Conservation (phyloP, 495 filamentous ascomycete species). For the Amniculicola lignicola region DNA sequence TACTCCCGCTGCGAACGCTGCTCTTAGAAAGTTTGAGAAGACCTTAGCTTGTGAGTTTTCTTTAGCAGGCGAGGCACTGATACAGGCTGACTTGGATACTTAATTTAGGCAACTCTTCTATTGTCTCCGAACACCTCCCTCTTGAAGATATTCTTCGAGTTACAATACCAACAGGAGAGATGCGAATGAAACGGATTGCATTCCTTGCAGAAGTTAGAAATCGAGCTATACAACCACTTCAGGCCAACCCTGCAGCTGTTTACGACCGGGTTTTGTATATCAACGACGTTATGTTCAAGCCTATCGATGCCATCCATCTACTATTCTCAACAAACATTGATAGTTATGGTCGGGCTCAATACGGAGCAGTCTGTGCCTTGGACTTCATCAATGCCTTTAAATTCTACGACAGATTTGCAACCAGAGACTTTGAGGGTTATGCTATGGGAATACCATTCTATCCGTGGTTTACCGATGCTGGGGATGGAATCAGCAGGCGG, state of each 20-base stretch:
- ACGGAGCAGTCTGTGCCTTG: conserved; percentile 69
- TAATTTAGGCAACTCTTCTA: conserved; percentile 45
- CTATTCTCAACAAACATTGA: conserved; percentile 69
- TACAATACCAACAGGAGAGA: conserved; percentile 57
- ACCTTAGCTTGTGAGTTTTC: conserved; percentile 46
- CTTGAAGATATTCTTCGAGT: conserved; percentile 53
- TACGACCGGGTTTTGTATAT: conserved; percentile 71
- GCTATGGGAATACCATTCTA: conserved; percentile 66
- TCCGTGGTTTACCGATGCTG: conserved; percentile 65
- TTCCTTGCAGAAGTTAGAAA: conserved; percentile 75
- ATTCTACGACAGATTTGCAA: conserved; percentile 78
- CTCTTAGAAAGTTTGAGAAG: conserved; percentile 44
- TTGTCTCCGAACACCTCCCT: conserved; percentile 55
- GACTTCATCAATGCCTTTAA: conserved; percentile 73
- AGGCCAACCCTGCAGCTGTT: conserved; percentile 39
- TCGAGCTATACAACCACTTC: conserved; percentile 63
- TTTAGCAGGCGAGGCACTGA: not conserved
- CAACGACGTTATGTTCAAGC: conserved; percentile 73
- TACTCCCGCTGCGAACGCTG: conserved; percentile 44
- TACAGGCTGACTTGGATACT: not conserved
- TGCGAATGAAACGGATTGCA: conserved; percentile 64
- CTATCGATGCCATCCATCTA: conserved; percentile 64
- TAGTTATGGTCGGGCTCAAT: conserved; percentile 53
- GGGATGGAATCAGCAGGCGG: conserved; percentile 53
- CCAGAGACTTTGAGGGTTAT: conserved; percentile 68